These are phyloP conservation scores for Rhodotorula taiwanensis DNA, from an alignment of 768 basidiomycete species.

Conservation along the genomic window DNA sequence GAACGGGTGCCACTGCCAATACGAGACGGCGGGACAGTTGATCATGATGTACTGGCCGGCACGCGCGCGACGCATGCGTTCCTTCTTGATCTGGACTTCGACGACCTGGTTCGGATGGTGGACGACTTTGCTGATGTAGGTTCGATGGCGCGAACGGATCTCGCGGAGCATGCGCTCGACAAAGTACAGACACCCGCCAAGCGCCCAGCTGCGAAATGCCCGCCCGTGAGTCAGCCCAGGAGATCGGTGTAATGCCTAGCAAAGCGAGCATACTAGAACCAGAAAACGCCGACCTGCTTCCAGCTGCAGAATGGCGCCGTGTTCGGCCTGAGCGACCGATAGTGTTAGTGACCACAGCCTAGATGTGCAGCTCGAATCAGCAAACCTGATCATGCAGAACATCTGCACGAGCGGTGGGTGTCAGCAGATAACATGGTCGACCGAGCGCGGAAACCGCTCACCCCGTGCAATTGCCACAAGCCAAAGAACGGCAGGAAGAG, in stretches of 20 bases:
- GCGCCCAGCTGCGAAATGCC: constrained; percentile 53
- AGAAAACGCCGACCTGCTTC: constrained; percentile 85
- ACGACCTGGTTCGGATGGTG: constrained; percentile 90
- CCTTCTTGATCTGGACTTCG: constrained; percentile 96
- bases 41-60: constrained; percentile 69
- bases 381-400: constrained; percentile 65
- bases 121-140: constrained; percentile 79
- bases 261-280: constrained; percentile 66
- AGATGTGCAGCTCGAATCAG: constrained; percentile 44
- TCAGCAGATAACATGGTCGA: background rate
- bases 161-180: constrained; percentile 85
- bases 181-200: constrained; percentile 79
- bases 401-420: constrained; percentile 14
- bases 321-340: constrained; percentile 53
- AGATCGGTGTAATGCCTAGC: no score
- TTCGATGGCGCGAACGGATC: constrained; percentile 78
- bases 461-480: constrained; percentile 60
- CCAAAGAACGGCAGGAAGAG: constrained; percentile 86
- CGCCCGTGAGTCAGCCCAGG: background rate
- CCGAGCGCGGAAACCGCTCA: background rate
- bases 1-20: constrained; percentile 97
- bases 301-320: constrained; percentile 77
- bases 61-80: constrained; percentile 56
- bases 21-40: constrained; percentile 80
- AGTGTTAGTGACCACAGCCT: background rate